Evolutionary conservation across 2,329 filamentous ascomycete species (phyloP).

Genomic region (Penicillium freii): DNA sequence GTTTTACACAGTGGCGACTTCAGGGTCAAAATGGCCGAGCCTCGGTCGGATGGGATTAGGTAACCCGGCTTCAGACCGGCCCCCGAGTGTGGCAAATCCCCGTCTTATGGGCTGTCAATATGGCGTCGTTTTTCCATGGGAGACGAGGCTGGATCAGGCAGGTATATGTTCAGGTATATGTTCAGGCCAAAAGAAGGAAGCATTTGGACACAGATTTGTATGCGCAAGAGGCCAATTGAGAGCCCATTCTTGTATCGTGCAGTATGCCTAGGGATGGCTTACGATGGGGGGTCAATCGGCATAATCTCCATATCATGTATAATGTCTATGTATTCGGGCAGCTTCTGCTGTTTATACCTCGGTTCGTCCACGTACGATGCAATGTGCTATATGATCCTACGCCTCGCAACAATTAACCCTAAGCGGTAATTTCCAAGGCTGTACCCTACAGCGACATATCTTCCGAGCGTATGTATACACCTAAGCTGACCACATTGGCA

Average conservation of each 20-base stretch:
- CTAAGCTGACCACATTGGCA: neutral
- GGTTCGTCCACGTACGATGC: neutral
- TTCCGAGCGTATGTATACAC: neutral
- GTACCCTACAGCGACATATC: neutral
- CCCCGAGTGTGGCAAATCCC: neutral
- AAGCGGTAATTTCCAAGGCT: neutral
- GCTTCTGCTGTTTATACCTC: neutral
- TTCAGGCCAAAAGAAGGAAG: neutral
- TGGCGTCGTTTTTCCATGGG: neutral
- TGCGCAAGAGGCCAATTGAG: neutral
- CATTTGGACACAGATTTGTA: neutral
- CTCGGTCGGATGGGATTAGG: constrained; percentile 11
- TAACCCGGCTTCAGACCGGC: neutral
- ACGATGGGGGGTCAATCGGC: neutral
- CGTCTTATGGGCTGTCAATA: neutral
- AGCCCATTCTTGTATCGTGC: neutral
- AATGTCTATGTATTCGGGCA: neutral
- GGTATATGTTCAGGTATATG: neutral
- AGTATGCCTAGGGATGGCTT: no score
- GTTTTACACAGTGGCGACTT: constrained; percentile 3
- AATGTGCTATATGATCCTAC: neutral
- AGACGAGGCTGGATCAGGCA: neutral
- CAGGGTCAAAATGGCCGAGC: constrained; percentile 5
- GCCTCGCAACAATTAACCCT: neutral
- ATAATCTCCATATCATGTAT: neutral